phyloP scores from a whole-genome alignment of 2,329 filamentous ascomycete genomes.

The Arthrobotrys megalospora region DNA sequence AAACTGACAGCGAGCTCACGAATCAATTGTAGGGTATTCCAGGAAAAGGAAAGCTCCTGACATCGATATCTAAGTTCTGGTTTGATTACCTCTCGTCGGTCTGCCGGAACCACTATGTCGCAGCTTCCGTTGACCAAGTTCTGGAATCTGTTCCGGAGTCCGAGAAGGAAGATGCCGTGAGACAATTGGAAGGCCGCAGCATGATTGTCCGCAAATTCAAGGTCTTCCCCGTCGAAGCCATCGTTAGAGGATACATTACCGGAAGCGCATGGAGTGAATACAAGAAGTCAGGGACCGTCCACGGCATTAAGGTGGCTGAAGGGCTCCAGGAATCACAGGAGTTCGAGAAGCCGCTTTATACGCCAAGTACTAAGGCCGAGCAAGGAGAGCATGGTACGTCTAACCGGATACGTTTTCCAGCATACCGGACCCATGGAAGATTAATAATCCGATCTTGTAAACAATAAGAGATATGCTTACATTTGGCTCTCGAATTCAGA shows the following conservation, averaged over 20 bases:
- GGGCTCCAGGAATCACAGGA: conserved; percentile 80
- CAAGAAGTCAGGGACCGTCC: conserved; percentile 80
- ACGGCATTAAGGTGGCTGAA: conserved; percentile 79
- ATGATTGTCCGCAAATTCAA: conserved; percentile 83
- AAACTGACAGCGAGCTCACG: conserved; percentile 64
- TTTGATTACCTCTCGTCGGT: conserved; percentile 75
- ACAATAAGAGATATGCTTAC: conserved; percentile 31
- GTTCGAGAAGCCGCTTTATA: conserved; percentile 80
- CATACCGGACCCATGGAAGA: conserved; percentile 24
- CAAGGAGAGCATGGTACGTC: conserved; percentile 75
- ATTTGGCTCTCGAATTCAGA: conserved; percentile 69
- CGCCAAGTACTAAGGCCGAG: conserved; percentile 88
- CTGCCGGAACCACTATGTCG: conserved; percentile 75
- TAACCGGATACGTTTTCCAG: conserved; percentile 25
- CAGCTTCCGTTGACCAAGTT: conserved; percentile 71
- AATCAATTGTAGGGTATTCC: conserved; percentile 73
- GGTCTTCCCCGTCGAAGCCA: conserved; percentile 84
- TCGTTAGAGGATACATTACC: conserved; percentile 91
- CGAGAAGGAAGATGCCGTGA: conserved; percentile 68
- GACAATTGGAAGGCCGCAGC: conserved; percentile 75
- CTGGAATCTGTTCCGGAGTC: conserved; percentile 63
- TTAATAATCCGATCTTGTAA: conserved; percentile 31
- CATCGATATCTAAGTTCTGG: conserved; percentile 78
- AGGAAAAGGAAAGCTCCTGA: conserved; percentile 78
- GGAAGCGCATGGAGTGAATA: conserved; percentile 89